phyloP scores from a whole-genome alignment of 257 asterid genomes.

The Salvia miltiorrhiza region DNA sequence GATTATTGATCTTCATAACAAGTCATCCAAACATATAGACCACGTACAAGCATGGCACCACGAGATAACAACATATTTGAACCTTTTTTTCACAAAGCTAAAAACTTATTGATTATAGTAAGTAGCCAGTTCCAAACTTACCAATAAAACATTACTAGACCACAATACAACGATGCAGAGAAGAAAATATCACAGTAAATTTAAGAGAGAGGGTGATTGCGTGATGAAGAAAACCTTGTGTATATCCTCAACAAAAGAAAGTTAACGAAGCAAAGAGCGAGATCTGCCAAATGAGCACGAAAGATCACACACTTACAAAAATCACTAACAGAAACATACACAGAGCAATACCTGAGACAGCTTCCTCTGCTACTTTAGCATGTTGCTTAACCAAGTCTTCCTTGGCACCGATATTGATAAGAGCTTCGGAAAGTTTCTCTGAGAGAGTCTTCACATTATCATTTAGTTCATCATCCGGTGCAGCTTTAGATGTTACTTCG shows the following conservation, averaged over 20 bases:
- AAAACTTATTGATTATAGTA: too few relatives aligned
- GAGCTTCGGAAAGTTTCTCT: slow-evolving; percentile 72
- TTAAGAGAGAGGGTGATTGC: neutral
- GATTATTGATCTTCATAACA: neutral
- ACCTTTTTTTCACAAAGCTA: too few relatives aligned
- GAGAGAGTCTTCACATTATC: slow-evolving; percentile 49
- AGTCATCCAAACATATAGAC: neutral
- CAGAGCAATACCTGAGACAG: slow-evolving; percentile 71
- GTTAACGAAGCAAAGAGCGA: neutral
- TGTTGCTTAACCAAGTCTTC: slow-evolving; percentile 92
- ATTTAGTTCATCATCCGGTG: slow-evolving; percentile 41
- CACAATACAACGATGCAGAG: too few relatives aligned
- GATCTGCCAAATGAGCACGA: neutral
- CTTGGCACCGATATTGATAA: slow-evolving; percentile 58
- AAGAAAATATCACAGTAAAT: too few relatives aligned
- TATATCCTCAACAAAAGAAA: neutral
- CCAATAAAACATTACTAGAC: too few relatives aligned
- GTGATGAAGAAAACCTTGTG: neutral
- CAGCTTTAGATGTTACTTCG: slow-evolving; percentile 77
- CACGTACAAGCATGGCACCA: neutral
- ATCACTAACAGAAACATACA: neutral
- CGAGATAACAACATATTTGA: too few relatives aligned
- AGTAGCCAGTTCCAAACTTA: too few relatives aligned
- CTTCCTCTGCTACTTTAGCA: slow-evolving; percentile 95
- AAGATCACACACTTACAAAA: neutral